Evolutionary conservation across 23 red algal species (phyloP).

Genomic region (Cyanidium caldarium): DNA sequence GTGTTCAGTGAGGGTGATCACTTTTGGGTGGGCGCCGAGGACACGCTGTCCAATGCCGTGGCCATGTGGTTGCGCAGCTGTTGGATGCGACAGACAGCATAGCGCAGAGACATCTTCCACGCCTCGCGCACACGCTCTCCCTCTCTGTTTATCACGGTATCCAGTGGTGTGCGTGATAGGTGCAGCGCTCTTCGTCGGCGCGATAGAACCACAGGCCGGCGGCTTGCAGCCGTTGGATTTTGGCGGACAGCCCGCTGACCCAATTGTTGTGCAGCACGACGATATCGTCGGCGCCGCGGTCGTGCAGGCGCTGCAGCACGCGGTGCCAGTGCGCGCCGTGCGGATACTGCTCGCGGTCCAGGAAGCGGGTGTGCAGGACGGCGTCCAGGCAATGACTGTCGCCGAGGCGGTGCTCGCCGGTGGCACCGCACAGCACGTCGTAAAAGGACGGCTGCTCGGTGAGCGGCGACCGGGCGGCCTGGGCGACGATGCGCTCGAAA

Average conservation of each 20-base stretch:
- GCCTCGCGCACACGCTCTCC: no score
- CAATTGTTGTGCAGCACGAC: constrained; percentile 97
- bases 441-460: constrained; percentile 97
- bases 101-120: no score
- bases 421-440: constrained; percentile 83
- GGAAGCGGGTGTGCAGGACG: constrained; percentile 44
- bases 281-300: constrained; percentile 38
- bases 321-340: constrained; percentile 91
- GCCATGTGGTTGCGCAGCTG: not conserved
- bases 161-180: no score
- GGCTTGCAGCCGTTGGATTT: constrained; percentile 50
- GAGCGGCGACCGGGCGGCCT: constrained; percentile 70
- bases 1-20: not conserved
- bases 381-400: constrained; percentile 56
- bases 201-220: constrained; percentile 72
- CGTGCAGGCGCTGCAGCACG: constrained; percentile 25
- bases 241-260: constrained; percentile 74
- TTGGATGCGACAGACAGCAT: no score
- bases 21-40: constrained; percentile 4
- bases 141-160: no score
- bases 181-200: constrained; percentile 56
- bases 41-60: not conserved
- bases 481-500: constrained; percentile 77
- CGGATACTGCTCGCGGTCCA: constrained; percentile 67
- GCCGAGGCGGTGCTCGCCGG: constrained; percentile 56